These are phyloP conservation scores for Canavalia ensiformis DNA, from an alignment of 306 rosid genomes.

Conservation along the genomic window DNA sequence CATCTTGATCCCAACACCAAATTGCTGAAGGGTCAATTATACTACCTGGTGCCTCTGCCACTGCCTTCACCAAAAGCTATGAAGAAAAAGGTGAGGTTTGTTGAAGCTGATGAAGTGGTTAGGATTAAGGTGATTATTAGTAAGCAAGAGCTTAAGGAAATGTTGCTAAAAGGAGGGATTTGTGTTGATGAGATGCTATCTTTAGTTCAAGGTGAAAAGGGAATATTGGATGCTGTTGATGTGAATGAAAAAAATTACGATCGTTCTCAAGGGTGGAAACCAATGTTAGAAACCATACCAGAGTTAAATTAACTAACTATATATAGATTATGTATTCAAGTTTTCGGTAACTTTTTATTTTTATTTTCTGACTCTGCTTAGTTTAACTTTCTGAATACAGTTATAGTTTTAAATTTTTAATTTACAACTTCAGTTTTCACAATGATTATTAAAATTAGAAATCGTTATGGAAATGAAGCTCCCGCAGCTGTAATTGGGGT, in stretches of 20 bases:
- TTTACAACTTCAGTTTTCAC: neutral
- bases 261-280: conserved; percentile 64
- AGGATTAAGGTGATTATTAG: conserved; percentile 75
- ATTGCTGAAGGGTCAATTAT: conserved; percentile 59
- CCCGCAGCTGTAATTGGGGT: neutral
- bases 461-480: neutral
- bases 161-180: conserved; percentile 60
- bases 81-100: conserved; percentile 67
- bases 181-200: conserved; percentile 54
- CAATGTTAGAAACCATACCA: conserved; percentile 71
- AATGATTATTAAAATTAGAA: neutral
- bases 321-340: too few species aligned
- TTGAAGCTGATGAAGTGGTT: conserved; percentile 56
- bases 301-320: conserved; percentile 55
- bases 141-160: conserved; percentile 65
- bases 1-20: conserved; percentile 62
- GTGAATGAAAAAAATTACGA: neutral
- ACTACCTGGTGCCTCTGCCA: conserved; percentile 64
- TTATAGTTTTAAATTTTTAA: neutral
- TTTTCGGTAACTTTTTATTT: too few species aligned
- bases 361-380: neutral
- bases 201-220: conserved; percentile 42
- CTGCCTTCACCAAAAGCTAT: conserved; percentile 29
- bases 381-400: neutral
- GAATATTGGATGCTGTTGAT: conserved; percentile 16